Evolutionary conservation across 208 protist genomes (phyloP).

Genomic region (Acanthamoeba lenticulata): DNA sequence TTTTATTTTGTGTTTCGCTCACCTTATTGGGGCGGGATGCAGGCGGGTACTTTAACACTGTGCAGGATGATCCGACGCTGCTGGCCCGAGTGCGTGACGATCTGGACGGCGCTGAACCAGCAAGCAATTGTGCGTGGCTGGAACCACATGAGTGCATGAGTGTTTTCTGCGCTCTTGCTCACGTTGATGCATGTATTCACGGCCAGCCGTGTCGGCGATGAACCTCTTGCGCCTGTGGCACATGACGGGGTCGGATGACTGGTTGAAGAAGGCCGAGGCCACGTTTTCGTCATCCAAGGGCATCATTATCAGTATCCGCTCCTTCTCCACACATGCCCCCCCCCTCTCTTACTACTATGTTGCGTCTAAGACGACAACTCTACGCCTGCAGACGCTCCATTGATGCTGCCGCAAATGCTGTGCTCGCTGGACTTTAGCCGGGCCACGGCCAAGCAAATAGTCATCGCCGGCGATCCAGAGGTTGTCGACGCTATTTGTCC

Average conservation of each 20-base stretch:
- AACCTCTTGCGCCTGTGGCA: conserved; percentile 45
- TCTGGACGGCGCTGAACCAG: conserved; percentile 45
- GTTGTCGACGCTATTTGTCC: neutral
- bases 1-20: too few relatives aligned
- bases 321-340: neutral
- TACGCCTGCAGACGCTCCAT: neutral
- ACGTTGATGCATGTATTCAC: neutral
- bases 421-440: conserved; percentile 5
- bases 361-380: too few relatives aligned
- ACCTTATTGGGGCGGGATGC: neutral
- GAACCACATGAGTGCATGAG: too few relatives aligned
- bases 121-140: neutral
- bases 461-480: neutral
- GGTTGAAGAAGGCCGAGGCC: conserved; percentile 39
- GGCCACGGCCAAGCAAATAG: conserved; percentile 29
- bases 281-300: conserved; percentile 4
- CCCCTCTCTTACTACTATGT: too few relatives aligned
- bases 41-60: conserved; percentile 47
- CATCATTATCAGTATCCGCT: neutral
- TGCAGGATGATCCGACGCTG: neutral
- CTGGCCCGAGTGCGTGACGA: neutral
- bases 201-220: conserved; percentile 12
- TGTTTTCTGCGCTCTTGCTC: neutral
- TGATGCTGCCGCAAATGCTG: conserved; percentile 56
- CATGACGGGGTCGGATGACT: conserved; percentile 34